phyloP scores from a whole-genome alignment of 495 filamentous ascomycete species.

The Haplographium delicatum region DNA sequence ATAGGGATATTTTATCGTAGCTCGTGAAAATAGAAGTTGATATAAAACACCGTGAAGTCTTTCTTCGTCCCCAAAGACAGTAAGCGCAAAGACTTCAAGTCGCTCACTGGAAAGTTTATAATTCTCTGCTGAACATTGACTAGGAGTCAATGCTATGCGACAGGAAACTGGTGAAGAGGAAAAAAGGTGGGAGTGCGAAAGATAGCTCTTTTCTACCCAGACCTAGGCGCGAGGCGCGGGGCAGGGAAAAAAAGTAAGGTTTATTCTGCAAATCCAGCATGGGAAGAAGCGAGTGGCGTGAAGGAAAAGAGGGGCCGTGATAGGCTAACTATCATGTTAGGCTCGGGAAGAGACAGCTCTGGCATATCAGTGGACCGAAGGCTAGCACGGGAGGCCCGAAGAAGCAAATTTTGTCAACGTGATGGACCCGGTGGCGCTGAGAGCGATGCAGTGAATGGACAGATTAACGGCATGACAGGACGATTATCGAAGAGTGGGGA shows the following conservation, averaged over 20 bases:
- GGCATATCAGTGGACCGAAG: not conserved
- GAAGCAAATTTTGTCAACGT: conserved; percentile 1
- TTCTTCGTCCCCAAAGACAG: conserved; percentile 41
- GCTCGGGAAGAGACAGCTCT: not conserved
- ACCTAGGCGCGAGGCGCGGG: conserved; percentile 2
- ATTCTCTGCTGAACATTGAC: conserved; percentile 13
- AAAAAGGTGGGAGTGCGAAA: not conserved
- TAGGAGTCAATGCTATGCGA: conserved; percentile 11
- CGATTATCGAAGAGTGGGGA: not conserved
- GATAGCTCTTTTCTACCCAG: not conserved
- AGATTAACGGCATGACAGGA: not conserved
- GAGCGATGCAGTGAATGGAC: not conserved
- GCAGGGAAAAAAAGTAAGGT: conserved; percentile 11
- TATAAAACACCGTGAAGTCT: conserved; percentile 35
- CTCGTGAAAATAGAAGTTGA: conserved; percentile 1
- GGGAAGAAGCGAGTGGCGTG: not conserved
- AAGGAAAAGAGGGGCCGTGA: not conserved
- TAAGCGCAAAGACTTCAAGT: conserved; percentile 61
- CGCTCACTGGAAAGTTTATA: conserved; percentile 33
- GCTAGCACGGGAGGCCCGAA: not conserved
- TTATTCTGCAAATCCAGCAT: not conserved
- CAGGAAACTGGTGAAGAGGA: not conserved
- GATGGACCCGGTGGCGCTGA: conserved; percentile 4
- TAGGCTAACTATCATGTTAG: not conserved
- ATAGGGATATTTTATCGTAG: conserved; percentile 2